A percentile compares a stretch with the other conserved stretches of the same genome.
Conservation (phyloP, 768 basidiomycete genomes). For the Tylopilus vinaceipallidus region DNA sequence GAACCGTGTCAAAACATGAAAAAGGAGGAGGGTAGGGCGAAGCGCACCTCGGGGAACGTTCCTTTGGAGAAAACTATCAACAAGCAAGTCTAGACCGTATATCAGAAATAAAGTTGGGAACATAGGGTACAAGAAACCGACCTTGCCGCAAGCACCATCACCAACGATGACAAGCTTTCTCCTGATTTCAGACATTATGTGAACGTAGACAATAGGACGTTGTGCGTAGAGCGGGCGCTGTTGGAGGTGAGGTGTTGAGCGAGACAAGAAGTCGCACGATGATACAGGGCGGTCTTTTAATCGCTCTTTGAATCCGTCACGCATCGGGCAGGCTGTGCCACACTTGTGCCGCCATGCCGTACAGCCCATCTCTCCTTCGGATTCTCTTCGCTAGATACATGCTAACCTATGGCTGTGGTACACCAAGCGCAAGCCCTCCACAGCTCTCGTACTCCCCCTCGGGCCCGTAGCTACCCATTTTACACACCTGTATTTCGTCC, state of each 20-base stretch:
- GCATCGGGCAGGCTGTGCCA: conserved; percentile 25
- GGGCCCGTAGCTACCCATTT: conserved; percentile 65
- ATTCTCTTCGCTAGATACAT: conserved; percentile 1
- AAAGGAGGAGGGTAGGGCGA: not conserved
- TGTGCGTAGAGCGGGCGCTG: conserved; percentile 34
- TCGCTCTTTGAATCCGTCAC: conserved; percentile 31
- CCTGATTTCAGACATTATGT: conserved; percentile 91
- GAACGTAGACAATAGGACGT: conserved; percentile 35
- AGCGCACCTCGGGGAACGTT: conserved; percentile 85
- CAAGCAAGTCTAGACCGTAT: conserved; percentile 68
- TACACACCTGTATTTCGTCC: conserved; percentile 60
- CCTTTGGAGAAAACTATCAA: conserved; percentile 97
- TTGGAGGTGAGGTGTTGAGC: conserved; percentile 38
- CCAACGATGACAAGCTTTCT: conserved; percentile 99
- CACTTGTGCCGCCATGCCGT: conserved; percentile 31
- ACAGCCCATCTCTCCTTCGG: conserved; percentile 2
- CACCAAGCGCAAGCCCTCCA: conserved; percentile 16
- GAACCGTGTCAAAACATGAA: not conserved
- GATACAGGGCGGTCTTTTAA: conserved; percentile 36
- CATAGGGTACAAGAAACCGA: conserved; percentile 26
- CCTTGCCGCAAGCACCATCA: conserved; percentile 97
- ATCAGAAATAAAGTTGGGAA: conserved; percentile 18
- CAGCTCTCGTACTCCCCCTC: conserved; percentile 62
- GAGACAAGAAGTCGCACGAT: conserved; percentile 39
- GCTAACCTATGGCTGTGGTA: not conserved